A percentile compares a stretch with the other conserved stretches of the same genome.
Evolutionary conservation across 352 stramenopile species (phyloP).

Genomic region (Globisporangium yorkense): DNA sequence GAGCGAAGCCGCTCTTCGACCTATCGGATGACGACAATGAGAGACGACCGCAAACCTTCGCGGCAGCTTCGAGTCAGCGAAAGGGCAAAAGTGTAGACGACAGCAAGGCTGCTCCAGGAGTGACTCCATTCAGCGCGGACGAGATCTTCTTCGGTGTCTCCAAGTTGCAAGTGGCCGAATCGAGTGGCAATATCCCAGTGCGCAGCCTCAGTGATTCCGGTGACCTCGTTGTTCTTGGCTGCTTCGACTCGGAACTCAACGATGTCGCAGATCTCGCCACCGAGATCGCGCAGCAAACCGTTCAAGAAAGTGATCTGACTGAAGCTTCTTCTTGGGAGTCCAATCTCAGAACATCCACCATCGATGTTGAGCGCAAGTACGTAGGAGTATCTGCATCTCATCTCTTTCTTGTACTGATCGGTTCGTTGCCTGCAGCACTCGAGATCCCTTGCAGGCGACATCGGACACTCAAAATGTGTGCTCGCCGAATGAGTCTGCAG

Average conservation of each 20-base stretch:
- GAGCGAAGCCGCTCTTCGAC: slow-evolving; percentile 31
- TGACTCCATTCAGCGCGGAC: slow-evolving; percentile 6
- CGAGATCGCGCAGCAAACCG: slow-evolving; percentile 6
- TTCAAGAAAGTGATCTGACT: neutral
- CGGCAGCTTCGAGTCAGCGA: slow-evolving; percentile 9
- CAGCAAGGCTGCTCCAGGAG: neutral
- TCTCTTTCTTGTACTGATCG: neutral
- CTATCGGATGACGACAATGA: slow-evolving; percentile 15
- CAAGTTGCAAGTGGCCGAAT: neutral
- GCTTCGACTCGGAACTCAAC: slow-evolving; percentile 7
- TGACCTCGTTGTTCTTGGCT: neutral
- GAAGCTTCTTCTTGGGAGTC: neutral
- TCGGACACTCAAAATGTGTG: neutral
- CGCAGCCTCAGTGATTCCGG: neutral
- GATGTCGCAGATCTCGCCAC: slow-evolving; percentile 4
- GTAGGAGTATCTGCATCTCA: neutral
- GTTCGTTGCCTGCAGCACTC: neutral
- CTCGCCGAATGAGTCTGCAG: neutral
- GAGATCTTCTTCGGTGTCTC: slow-evolving; percentile 1
- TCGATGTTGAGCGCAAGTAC: neutral
- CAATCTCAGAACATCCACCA: neutral
- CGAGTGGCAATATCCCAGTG: neutral
- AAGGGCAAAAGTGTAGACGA: slow-evolving; percentile 7
- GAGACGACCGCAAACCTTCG: neutral
- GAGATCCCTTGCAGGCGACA: neutral